phyloP scores from a whole-genome alignment of 2,329 filamentous ascomycete species.

The Phaeoacremonium minimum region DNA sequence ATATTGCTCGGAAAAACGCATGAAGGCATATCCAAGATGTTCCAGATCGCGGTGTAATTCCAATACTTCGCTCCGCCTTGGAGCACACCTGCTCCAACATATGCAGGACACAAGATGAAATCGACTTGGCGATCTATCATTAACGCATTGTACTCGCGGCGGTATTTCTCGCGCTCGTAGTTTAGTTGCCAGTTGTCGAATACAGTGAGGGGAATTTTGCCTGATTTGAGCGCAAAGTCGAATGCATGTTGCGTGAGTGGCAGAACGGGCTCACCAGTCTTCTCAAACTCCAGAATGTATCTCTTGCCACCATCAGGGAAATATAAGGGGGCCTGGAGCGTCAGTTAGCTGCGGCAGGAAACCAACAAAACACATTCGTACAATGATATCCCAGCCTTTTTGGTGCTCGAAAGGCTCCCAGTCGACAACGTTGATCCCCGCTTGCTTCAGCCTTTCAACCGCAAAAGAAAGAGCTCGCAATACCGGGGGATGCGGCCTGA shows the following conservation, averaged over 20 bases:
- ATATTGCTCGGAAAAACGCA: slow-evolving; percentile 13
- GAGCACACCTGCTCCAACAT: slow-evolving; percentile 8
- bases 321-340: neutral
- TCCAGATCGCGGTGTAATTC: slow-evolving; percentile 16
- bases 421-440: slow-evolving; percentile 9
- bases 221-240: slow-evolving; percentile 2
- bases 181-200: slow-evolving; percentile 6
- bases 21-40: slow-evolving; percentile 14
- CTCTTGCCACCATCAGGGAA: slow-evolving; percentile 6
- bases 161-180: slow-evolving; percentile 6
- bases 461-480: slow-evolving; percentile 5
- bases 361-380: neutral
- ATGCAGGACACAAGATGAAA: slow-evolving; percentile 9
- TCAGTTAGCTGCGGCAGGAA: neutral
- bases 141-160: slow-evolving; percentile 8
- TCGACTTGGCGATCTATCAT: slow-evolving; percentile 9
- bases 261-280: slow-evolving; percentile 10
- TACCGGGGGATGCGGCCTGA: slow-evolving; percentile 9
- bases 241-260: slow-evolving; percentile 11
- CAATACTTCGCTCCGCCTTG: slow-evolving; percentile 10
- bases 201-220: slow-evolving; percentile 5
- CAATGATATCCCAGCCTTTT: slow-evolving; percentile 6
- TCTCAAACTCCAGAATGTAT: slow-evolving; percentile 5
- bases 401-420: slow-evolving; percentile 10
- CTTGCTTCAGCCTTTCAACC: slow-evolving; percentile 3